Evolutionary conservation across 768 basidiomycete species (phyloP), one percentile per base, ranked within the genome.

Genomic region (Tylopilus sp.): DNA sequence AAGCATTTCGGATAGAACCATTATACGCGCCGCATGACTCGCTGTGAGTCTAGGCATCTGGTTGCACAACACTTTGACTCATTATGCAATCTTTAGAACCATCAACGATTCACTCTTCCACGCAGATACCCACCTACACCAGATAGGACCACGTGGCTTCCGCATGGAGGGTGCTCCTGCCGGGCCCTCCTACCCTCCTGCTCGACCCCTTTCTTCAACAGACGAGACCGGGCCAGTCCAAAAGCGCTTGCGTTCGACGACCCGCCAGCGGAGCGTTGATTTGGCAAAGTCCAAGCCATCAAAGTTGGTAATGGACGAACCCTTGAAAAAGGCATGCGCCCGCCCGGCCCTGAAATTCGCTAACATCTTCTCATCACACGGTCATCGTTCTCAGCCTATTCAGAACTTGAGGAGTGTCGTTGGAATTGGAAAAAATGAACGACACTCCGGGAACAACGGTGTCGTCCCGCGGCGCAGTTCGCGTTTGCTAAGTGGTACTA

Each of bases 281-380:
- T 43, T 65, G 61, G 70, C 74, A 56, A 84, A 82, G 69, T 69
- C 76, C 47, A 85, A 85, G 70, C 71, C 79, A 59, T 78, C 75
- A 66, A 89, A 86, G 77, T 70, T 79, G 63, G 74, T 74, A 66
- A 70, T 78, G 63, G 85, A 86, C 74, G 85, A 87, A 72, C 81
- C 83, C 71, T 76, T 79, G 79, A 89, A 88, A 87, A 90, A 91
- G 88, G 89, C 85, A 88, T 83, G 87, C 85, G 83, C 83, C 79
- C 86, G 85, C 84, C 85, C 84, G 85, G 86, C 84, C 80, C 80
- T 87, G 81, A 84, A 81, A 76, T 82, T 86, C 85, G 79, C 83
- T 87, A 87, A 87, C 77, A 78, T 86, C 78, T 86, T 87, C 87
- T 89, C 86, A 87, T 87, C 84, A 75, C 81, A 82, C 74, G 80